Evolutionary conservation across 768 basidiomycete species (phyloP), one percentile per base, ranked within the genome.

Genomic region (Tylopilus subfusipes): DNA sequence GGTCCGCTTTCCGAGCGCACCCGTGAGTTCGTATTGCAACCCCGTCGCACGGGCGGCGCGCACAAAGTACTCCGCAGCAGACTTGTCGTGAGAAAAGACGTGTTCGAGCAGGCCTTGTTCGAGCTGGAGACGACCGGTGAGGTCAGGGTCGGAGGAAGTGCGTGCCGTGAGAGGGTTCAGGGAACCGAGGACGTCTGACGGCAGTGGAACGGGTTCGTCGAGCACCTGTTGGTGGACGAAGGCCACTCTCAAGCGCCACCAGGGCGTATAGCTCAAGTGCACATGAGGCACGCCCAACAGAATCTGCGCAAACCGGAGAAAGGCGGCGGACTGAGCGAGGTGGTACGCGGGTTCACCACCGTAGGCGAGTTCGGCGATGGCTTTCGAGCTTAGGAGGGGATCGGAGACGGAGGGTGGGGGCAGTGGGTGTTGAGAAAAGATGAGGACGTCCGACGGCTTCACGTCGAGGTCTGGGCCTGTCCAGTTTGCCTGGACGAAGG

Each of bases 301-400:
- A 24, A 90, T 73, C 62, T 88, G 82, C 0, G 95, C 82, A 51
- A 95, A 73, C 29, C 85, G 80, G 46, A 98, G 79, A 63, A 96
- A 84, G 21, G 81, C 69, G 7, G 93, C 79, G 34, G 71, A 73
- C 62, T 78, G 78, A 9, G 85, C 79, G 42, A 98, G 88, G 69
- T 98, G 97, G 72, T 98, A 99, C 0, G 91, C 93, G 10, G 97
- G 97, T 73, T 98, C 97, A 4, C 97, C 97, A 5, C 84, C 83
- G 56, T 81, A 82, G 0, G 94, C 86, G 40, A 99, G 81, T 57
- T 89, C 84, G 6, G 85, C 75, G 53, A 93, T 75, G 22, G 94
- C 82, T 44, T 82, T 82, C 27, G 73, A 70, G 62, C 93, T 80
- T 38, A 98, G 71, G 4, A 68, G 52, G 21, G 83, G 77, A 34